phyloP scores from a whole-genome alignment of 2,329 filamentous ascomycete species.

The Saccharata proteae region DNA sequence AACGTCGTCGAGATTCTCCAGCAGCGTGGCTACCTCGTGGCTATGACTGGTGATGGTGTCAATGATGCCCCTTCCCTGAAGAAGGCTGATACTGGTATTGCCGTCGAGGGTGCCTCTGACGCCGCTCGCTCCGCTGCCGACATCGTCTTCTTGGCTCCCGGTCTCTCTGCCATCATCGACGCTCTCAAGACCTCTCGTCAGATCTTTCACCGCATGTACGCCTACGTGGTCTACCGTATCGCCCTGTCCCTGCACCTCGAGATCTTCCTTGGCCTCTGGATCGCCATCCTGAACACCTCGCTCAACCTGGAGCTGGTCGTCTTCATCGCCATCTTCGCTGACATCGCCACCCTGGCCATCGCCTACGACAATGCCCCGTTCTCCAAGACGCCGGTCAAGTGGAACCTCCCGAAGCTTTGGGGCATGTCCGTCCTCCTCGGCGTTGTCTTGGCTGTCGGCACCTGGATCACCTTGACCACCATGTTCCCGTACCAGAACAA shows the following conservation, averaged over 20 bases:
- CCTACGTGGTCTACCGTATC: constrained; percentile 92
- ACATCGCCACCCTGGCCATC: constrained; percentile 83
- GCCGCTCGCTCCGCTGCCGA: constrained; percentile 84
- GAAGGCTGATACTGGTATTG: constrained; percentile 94
- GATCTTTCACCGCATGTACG: constrained; percentile 96
- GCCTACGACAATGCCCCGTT: constrained; percentile 88
- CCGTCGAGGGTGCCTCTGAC: constrained; percentile 83
- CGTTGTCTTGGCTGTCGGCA: constrained; percentile 66
- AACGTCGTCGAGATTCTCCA: constrained; percentile 88
- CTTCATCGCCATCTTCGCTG: constrained; percentile 90
- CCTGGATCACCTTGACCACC: constrained; percentile 81
- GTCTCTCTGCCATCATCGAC: constrained; percentile 85
- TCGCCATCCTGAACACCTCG: constrained; percentile 72
- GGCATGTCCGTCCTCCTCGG: constrained; percentile 81
- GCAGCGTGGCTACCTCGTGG: constrained; percentile 84
- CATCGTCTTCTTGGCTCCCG: constrained; percentile 86
- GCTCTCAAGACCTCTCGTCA: constrained; percentile 86
- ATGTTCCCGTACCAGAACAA: constrained; percentile 46
- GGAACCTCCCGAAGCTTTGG: constrained; percentile 91
- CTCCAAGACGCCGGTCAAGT: constrained; percentile 79
- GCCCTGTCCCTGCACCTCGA: constrained; percentile 82
- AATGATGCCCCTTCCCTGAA: constrained; percentile 88
- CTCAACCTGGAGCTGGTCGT: constrained; percentile 81
- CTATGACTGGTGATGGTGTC: constrained; percentile 94
- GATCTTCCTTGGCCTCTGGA: constrained; percentile 86